Percentiles rank a stretch among this genome's conserved stretches.
phyloP scores from a whole-genome alignment of 371 early-diverging fungal species.

The Mucor piriformis region DNA sequence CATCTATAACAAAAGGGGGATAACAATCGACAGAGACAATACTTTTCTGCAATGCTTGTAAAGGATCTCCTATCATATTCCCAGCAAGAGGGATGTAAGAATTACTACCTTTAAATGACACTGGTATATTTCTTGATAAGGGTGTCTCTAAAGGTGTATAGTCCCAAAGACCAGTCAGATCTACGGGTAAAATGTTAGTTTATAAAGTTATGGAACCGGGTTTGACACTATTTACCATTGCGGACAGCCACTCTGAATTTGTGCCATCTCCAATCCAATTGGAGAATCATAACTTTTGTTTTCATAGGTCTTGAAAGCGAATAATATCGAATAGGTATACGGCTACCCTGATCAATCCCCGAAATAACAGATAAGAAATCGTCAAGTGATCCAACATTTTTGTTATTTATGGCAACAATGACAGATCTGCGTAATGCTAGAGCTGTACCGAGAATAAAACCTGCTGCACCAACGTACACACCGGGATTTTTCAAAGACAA shows the following conservation, averaged over 20 bases:
- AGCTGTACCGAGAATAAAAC: slow-evolving; percentile 69
- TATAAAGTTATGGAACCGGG: not conserved
- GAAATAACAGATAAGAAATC: slow-evolving; percentile 72
- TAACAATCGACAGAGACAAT: slow-evolving; percentile 73
- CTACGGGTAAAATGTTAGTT: slow-evolving; percentile 20
- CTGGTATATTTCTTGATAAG: slow-evolving; percentile 1
- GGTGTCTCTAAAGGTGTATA: slow-evolving; percentile 63
- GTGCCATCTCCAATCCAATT: slow-evolving; percentile 85
- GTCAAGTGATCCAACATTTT: slow-evolving; percentile 75
- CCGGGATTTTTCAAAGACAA: slow-evolving; percentile 74
- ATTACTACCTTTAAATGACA: not conserved
- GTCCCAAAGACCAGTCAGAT: slow-evolving; percentile 83
- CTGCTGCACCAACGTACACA: slow-evolving; percentile 79
- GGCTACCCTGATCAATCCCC: slow-evolving; percentile 71
- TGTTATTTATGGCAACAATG: slow-evolving; percentile 68
- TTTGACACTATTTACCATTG: slow-evolving; percentile 58
- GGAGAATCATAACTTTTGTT: slow-evolving; percentile 73
- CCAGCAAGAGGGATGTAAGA: not conserved
- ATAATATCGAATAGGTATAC: slow-evolving; percentile 82
- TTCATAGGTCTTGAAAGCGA: slow-evolving; percentile 65
- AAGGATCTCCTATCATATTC: not conserved
- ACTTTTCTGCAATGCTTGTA: slow-evolving; percentile 16
- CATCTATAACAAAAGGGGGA: slow-evolving; percentile 74
- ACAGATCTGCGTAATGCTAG: slow-evolving; percentile 62
- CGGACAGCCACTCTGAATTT: slow-evolving; percentile 75